phyloP scores from a whole-genome alignment of 169 alveolate species.

The Plasmodium yoelii region DNA sequence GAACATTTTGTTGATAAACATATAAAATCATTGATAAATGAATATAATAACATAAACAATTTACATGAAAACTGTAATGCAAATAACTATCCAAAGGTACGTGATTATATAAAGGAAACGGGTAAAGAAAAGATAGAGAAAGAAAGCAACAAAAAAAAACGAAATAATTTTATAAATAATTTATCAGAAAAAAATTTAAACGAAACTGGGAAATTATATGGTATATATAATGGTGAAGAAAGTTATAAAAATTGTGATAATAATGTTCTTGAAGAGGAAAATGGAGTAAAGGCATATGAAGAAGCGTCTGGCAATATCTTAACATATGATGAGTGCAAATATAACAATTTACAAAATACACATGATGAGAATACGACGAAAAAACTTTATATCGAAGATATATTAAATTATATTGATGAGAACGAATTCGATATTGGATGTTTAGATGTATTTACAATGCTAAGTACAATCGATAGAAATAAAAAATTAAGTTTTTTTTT shows the following conservation, averaged over 20 bases:
- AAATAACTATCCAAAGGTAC: slow-evolving; percentile 44
- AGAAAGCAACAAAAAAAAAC: background rate
- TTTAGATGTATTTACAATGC: slow-evolving; percentile 43
- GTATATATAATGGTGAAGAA: background rate
- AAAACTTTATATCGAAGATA: slow-evolving; percentile 51
- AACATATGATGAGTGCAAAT: background rate
- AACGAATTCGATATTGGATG: slow-evolving; percentile 46
- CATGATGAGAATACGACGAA: slow-evolving; percentile 9
- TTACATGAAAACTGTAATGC: slow-evolving; percentile 28
- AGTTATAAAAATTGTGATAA: background rate
- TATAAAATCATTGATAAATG: slow-evolving; percentile 41
- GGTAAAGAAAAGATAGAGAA: slow-evolving; percentile 6
- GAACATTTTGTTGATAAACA: slow-evolving; percentile 61
- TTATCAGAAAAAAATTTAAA: background rate
- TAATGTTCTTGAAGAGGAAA: background rate
- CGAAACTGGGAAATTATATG: background rate
- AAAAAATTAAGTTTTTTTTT: slow-evolving; percentile 50
- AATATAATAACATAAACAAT: slow-evolving; percentile 39
- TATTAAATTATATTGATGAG: slow-evolving; percentile 69
- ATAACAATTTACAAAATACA: background rate
- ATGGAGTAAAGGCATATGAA: background rate
- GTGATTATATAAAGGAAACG: slow-evolving; percentile 38
- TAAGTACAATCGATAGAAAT: slow-evolving; percentile 60
- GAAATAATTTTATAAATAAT: background rate
- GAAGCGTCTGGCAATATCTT: background rate